Evolutionary conservation across 2,329 filamentous ascomycete genomes (phyloP), one percentile per base, ranked within the genome.

Genomic region (Teratosphaeria gauchensis): DNA sequence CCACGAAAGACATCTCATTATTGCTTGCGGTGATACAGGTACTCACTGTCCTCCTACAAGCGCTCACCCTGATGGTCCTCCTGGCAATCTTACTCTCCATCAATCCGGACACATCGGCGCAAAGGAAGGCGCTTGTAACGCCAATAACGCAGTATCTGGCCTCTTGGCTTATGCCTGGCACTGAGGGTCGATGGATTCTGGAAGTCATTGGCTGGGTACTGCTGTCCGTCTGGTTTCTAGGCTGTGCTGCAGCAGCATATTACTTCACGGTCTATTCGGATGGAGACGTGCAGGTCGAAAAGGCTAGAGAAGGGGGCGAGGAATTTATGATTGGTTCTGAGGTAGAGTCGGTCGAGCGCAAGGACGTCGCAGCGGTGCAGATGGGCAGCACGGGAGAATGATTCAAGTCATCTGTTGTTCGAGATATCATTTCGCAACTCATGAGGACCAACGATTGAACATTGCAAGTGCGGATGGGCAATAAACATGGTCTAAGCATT

Each of bases 1-100:
- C 78, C 0, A 79, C 75, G 8, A 77, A 76, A 59, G 77, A 80
- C 63, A 80, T 81, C 54, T 75, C 76, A 1, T 74, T 80, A 54
- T 59, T 80, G 1, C 72, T 81, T 6, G 75, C 35, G 9, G 35
- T 16, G 1, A 16, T 42, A 12, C 35, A 42, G 35, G n/a, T 42
- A 5, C 35, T 42, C 35, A 42, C 35, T 5, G 14, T 42, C 12
- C 35, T 42, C 35, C n/a, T 42, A 8, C 35, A 16, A 42, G 35
- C 35, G 14, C 11, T 42, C 12, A 42, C 35, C 14, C 35, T 42
- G 35, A 42, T 42, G 2, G 35, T 42, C 12, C 35, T 42, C 14
- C 7, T 42, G 35, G 8, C 11, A 42, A 42, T 42, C 35, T 42
- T 42, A 4, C 35, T 42, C 35, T 42, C 35, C 12, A 42, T 42